Base-by-base conservation (phyloP, 805 yeast genomes). In the Lipomyces mesembrius region DNA sequence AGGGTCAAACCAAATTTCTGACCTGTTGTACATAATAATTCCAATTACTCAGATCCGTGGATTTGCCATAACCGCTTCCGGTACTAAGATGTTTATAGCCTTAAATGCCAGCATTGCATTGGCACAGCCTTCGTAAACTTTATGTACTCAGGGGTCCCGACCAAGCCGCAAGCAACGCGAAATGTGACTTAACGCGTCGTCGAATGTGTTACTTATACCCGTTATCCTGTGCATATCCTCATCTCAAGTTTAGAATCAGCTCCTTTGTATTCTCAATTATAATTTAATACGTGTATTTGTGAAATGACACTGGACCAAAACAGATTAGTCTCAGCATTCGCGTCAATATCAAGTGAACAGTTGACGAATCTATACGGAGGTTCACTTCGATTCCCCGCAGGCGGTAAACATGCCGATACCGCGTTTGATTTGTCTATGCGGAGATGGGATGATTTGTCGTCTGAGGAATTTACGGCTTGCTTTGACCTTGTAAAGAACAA, bases 401-500 rank as follows among this genome's bases (percentile, higher is more conserved):
- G n/a, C 29, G 20, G 49, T 43, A n/a, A 22, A n/a, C 12, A n/a
- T 1, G 49, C 22, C 11, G 49, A 43, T n/a, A 52, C 34, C 29
- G 34, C n/a, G n/a, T 52, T 52, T 29, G 34, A 14, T n/a, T 52
- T 52, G 34, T 25, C 34, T 12, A 25, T 52, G n/a, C 55, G 29
- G 34, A 52, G 22, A 25, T 52, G 55, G 34, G 70, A 62, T 17
- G 63, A 67, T 12, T 29, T 71, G 17, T 11, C 63, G 20, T 53
- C 57, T 12, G 62, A 39, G 17, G 69, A 61, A 17, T 59, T 68
- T 39, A 25, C 39, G 12, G 43, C 55, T 20, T 71, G 74, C 56
- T 67, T 57, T 49, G 68, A 67, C 32, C 61, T 72, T 7, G 65
- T 71, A 37, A 64, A 63, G 39, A 37, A 32, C 43, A 72, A 72